These are phyloP conservation scores for Diplodia mutila DNA, from an alignment of 2,329 filamentous ascomycete species.

Conservation along the genomic window DNA sequence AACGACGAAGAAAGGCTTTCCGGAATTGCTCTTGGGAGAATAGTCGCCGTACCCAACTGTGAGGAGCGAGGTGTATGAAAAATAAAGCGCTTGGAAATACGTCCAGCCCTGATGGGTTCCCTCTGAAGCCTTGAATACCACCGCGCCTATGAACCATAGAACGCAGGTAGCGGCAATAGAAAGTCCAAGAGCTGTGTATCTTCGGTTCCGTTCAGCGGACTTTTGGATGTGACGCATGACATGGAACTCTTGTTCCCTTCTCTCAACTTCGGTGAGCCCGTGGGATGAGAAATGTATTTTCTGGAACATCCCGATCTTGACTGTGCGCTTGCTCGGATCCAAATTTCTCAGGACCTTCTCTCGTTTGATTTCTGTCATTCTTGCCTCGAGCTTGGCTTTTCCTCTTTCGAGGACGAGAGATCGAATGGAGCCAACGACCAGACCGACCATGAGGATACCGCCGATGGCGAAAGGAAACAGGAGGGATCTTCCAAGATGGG, in stretches of 20 bases:
- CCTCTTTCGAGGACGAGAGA: conserved; percentile 55
- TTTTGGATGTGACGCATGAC: conserved; percentile 48
- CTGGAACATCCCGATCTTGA: conserved; percentile 48
- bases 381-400: conserved; percentile 54
- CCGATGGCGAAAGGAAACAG: conserved; percentile 60
- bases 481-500: conserved; percentile 54
- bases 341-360: conserved; percentile 46
- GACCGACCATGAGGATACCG: conserved; percentile 58
- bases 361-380: conserved; percentile 55
- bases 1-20: conserved; percentile 60
- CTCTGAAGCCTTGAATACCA: conserved; percentile 55
- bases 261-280: conserved; percentile 42
- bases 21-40: conserved; percentile 52
- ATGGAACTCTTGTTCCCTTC: conserved; percentile 54
- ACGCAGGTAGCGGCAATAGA: conserved; percentile 45
- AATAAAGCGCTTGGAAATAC: conserved; percentile 59
- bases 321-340: conserved; percentile 45
- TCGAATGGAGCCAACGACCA: conserved; percentile 59
- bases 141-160: conserved; percentile 54
- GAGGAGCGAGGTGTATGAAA: conserved; percentile 56
- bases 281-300: conserved; percentile 48
- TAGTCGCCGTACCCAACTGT: conserved; percentile 62
- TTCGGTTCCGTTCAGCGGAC: conserved; percentile 40
- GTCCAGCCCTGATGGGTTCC: conserved; percentile 49
- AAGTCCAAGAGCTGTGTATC: conserved; percentile 47